Percentiles rank a stretch among this genome's conserved stretches.
phyloP scores from a whole-genome alignment of 805 yeast genomes.

The Candida incommunis region DNA sequence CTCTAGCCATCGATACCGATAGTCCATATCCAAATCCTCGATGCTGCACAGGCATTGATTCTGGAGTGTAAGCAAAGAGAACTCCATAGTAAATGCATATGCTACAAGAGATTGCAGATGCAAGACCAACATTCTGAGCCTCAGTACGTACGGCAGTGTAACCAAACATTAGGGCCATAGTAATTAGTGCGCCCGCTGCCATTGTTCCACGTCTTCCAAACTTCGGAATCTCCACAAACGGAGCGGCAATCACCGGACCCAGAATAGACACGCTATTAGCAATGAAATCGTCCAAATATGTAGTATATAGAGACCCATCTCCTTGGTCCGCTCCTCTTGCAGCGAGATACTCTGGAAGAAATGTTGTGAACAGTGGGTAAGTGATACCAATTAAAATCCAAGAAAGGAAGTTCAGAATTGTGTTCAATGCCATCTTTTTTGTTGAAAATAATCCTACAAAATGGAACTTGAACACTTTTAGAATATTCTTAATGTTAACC shows the following conservation, averaged over 20 bases:
- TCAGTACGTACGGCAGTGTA: conserved; percentile 48
- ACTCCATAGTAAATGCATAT: conserved; percentile 41
- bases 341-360: conserved; percentile 37
- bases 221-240: conserved; percentile 10
- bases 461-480: conserved; percentile 22
- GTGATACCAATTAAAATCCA: conserved; percentile 48
- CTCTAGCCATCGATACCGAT: conserved; percentile 39
- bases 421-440: conserved; percentile 28
- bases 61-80: conserved; percentile 54
- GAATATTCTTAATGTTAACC: conserved; percentile 9
- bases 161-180: conserved; percentile 46
- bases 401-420: conserved; percentile 32
- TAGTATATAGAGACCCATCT: conserved; percentile 12
- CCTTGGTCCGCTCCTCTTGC: conserved; percentile 28
- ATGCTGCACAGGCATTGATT: conserved; percentile 38
- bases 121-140: conserved; percentile 38
- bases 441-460: conserved; percentile 34
- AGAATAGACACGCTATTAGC: conserved; percentile 33
- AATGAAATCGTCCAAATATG: conserved; percentile 22
- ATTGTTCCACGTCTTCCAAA: conserved; percentile 47
- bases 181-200: conserved; percentile 34
- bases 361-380: conserved; percentile 43
- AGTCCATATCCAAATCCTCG: conserved; percentile 50
- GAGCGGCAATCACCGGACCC: conserved; percentile 30
- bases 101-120: conserved; percentile 34